Evolutionary conservation across 2,329 filamentous ascomycete genomes (phyloP).

Genomic region (Aspergillus chevalieri): DNA sequence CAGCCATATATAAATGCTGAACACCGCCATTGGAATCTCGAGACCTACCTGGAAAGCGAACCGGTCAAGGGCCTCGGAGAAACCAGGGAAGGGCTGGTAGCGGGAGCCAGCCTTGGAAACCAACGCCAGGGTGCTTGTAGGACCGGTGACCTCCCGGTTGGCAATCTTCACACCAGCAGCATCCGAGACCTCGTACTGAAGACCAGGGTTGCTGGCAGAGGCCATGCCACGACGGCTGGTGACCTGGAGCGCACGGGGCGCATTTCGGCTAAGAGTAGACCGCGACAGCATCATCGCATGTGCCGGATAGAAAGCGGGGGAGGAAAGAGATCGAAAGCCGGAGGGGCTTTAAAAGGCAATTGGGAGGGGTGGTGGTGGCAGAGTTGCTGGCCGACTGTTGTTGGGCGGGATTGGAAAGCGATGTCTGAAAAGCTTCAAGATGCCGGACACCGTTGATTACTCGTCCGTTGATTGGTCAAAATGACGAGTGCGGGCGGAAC

Average conservation of each 20-base stretch:
- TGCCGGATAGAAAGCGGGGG: conserved; percentile 46
- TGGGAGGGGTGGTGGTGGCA: conserved; percentile 22
- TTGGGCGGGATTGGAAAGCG: conserved; percentile 19
- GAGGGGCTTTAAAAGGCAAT: conserved; percentile 34
- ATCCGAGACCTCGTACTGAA: conserved; percentile 82
- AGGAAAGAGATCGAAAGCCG: conserved; percentile 26
- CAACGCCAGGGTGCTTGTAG: conserved; percentile 83
- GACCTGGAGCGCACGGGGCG: conserved; percentile 56
- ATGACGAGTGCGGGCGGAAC: conserved; percentile 36
- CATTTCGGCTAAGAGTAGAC: conserved; percentile 58
- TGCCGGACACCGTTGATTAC: conserved; percentile 33
- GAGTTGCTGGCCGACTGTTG: conserved; percentile 24
- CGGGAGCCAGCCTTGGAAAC: conserved; percentile 92
- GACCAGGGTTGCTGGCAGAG: conserved; percentile 62
- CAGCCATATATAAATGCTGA: not conserved
- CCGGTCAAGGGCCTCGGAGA: conserved; percentile 83
- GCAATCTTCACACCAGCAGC: conserved; percentile 86
- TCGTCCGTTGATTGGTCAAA: conserved; percentile 32
- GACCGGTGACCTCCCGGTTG: conserved; percentile 79
- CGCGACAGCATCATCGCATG: conserved; percentile 62
- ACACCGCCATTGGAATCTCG: conserved; percentile 15
- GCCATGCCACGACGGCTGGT: conserved; percentile 57
- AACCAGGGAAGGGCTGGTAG: conserved; percentile 82
- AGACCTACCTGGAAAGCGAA: conserved; percentile 88
- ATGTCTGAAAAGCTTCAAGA: conserved; percentile 40